Conservation (phyloP, 176 grass and related monocot genomes). For the Olyra latifolia region DNA sequence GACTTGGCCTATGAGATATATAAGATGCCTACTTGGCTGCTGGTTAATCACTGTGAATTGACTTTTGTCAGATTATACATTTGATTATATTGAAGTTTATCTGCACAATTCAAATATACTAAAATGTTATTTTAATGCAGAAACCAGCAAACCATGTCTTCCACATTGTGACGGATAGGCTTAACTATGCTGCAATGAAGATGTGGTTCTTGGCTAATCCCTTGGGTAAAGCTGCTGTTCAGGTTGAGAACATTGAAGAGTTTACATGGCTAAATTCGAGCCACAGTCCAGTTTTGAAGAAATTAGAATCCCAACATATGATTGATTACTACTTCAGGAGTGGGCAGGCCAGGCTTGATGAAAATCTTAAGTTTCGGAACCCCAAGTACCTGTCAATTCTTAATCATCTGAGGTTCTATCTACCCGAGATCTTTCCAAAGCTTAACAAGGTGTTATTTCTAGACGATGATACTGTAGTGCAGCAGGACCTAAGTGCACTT, state of each 20-base stretch:
- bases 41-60: background rate
- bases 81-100: background rate
- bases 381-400: conserved; percentile 94
- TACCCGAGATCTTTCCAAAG: conserved; percentile 88
- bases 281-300: conserved; percentile 95
- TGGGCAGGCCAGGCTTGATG: conserved; percentile 48
- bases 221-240: conserved; percentile 59
- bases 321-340: conserved; percentile 85
- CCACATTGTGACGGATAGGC: conserved; percentile 86
- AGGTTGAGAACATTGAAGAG: conserved; percentile 86
- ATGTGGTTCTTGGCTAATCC: conserved; percentile 97
- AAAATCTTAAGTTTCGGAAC: conserved; percentile 84
- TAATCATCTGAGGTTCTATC: conserved; percentile 96
- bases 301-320: conserved; percentile 71
- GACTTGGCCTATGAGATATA: background rate
- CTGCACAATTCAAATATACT: background rate
- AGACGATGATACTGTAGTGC: conserved; percentile 87
- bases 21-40: background rate
- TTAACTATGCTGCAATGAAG: conserved; percentile 93
- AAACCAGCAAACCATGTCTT: conserved; percentile 79
- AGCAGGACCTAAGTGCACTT: conserved; percentile 65
- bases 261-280: conserved; percentile 89
- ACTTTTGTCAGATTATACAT: background rate
- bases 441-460: conserved; percentile 85
- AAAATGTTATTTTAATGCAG: conserved; percentile 47